Base-by-base conservation (phyloP, 352 stramenopile genomes). In the Phytophthora ohioensis region DNA sequence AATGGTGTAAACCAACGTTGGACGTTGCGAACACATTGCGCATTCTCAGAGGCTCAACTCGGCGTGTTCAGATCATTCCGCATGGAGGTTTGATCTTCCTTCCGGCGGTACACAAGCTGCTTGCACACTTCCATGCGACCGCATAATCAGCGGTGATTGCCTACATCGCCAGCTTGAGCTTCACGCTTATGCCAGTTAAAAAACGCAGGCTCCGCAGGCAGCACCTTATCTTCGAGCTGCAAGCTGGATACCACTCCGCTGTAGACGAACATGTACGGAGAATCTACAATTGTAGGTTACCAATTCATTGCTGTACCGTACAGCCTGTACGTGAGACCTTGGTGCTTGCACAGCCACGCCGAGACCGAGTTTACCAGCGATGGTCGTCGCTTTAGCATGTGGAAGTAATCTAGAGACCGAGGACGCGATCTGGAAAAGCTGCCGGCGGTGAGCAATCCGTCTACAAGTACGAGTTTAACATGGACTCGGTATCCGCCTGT, bases 91-190 rank as follows among this genome's bases (percentile, higher is more conserved):
- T 4, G 11, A 5, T 39, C 15, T 70, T 71, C 63, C 15, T 70
- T 71, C 63, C 55, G 63, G 63, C 17, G 63, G 46, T 65, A 41
- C 35, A 6, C 13, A 15, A 60, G 15, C 5, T 30, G 35, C 17
- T 61, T 39, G 17, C 34, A 17, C 65, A 58, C 67, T 62, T 67
- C 57, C 65, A 63, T 67, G 65, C 57, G 43, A 67, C 65, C 31
- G 34, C 42, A 42, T 58, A 35, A 59, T 49, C 27, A 7, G 1
- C 0, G 2, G 39, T 45, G 17, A n/a, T n/a, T n/a, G 17, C 4
- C 5, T 27, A 27, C 41, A 38, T 27, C 21, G 21, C 21, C 21
- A 27, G 21, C 1, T 27, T 27, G 21, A 27, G 21, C 45, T 49
- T 64, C 34, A 47, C 11, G 35, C 17, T 46, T 15, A 2, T 54